A percentile compares a stretch with the other conserved stretches of the same genome.
Evolutionary conservation across 2,329 filamentous ascomycete genomes (phyloP).

Genomic region (Dothideomycetidae sp.): DNA sequence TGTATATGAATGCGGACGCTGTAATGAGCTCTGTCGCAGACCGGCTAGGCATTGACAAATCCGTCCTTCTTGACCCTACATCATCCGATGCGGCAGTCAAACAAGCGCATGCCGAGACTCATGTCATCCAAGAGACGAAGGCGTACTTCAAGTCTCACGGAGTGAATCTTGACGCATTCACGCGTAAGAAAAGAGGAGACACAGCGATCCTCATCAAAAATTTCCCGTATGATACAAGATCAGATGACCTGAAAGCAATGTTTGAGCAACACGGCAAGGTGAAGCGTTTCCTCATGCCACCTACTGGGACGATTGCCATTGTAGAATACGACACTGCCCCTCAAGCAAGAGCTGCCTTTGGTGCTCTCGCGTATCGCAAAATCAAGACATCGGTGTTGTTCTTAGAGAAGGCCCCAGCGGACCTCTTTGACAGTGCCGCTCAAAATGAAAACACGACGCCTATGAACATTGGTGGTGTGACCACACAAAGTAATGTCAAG

Average conservation of each 20-base stretch:
- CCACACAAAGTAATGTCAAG: conserved; percentile 35
- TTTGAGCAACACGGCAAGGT: conserved; percentile 80
- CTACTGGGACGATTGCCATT: conserved; percentile 84
- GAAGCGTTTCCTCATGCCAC: conserved; percentile 75
- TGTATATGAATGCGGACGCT: conserved; percentile 94
- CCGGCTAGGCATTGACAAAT: conserved; percentile 77
- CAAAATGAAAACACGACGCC: conserved; percentile 12
- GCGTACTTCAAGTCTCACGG: conserved; percentile 77
- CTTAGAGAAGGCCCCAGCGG: conserved; percentile 80
- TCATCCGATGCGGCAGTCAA: conserved; percentile 89
- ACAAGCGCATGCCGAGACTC: conserved; percentile 91
- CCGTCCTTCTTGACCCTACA: conserved; percentile 86
- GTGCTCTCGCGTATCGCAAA: conserved; percentile 72
- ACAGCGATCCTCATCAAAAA: conserved; percentile 87
- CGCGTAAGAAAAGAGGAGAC: conserved; percentile 69
- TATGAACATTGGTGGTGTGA: conserved; percentile 15
- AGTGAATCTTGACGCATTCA: conserved; percentile 85
- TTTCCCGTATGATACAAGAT: conserved; percentile 68
- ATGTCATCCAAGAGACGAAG: conserved; percentile 92
- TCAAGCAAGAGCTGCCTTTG: conserved; percentile 72
- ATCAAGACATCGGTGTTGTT: conserved; percentile 85
- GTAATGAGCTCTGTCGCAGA: conserved; percentile 81
- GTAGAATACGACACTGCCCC: conserved; percentile 70
- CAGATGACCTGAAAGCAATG: conserved; percentile 62
- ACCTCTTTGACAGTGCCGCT: conserved; percentile 46